Base-by-base conservation (phyloP, 805 yeast species). In the Starmerella khaoyaiensis region DNA sequence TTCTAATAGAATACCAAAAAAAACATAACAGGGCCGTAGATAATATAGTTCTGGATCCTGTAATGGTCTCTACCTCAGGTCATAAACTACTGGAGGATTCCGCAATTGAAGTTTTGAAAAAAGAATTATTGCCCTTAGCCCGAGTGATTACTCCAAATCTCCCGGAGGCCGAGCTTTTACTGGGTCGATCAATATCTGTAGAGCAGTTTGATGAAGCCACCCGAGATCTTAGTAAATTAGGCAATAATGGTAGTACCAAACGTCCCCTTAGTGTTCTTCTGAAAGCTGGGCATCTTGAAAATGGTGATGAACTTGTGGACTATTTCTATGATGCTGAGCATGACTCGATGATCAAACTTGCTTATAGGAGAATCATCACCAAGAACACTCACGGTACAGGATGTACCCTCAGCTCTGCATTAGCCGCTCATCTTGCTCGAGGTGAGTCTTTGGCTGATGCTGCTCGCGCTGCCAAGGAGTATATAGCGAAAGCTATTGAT, bases 341-440 rank as follows among this genome's bases (percentile, higher is more conserved):
- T 5, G 63, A 77, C 11, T 59, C 65, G 10, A 82, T 41, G 10
- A 75, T 52, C 62, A 76, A 1, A 21, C 35, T 79, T 16, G 74
- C 74, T 77, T 15, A 57, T 55, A 1, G 66, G 52, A 37, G 52
- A 67, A 25, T 46, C 3, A 50, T 59, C 5, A 62, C 83, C 0
- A 55, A 58, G 2, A 71, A 76, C 50, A 73, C 81, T 1, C 95
- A 84, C 55, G 95, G 95, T 10, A 81, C 94, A 3, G 95, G 95
- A 1, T 84, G 95, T 57, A 79, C 94, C 0, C 62, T 84, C 35
- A 74, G 93, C 0, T 75, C 93, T 0, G 68, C 93, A 0, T 76
- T 84, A 44, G 76, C 90, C 0, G 74, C 90, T 2, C 72, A 79
- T 47, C 48, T 82, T 19, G 86, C 93, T 3, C 63, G 63, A 24